Percentiles rank a stretch among this genome's conserved stretches.
Conservation (phyloP, 2,329 filamentous ascomycete genomes). For the Drechslerella coelobrocha region DNA sequence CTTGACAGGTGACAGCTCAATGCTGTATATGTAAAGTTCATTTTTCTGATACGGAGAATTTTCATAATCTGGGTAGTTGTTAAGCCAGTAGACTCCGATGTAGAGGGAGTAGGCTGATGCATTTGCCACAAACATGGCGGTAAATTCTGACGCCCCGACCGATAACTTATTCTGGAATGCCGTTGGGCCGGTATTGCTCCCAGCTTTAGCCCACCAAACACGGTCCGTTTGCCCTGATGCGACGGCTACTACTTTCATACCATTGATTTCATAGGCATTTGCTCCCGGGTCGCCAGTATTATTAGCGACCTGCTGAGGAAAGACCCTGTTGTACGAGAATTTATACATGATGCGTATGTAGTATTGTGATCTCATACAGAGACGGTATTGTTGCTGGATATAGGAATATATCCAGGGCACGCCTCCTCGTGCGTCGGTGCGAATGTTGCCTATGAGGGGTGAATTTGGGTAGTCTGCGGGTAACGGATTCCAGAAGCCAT, state of each 20-base stretch:
- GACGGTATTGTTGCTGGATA: not conserved
- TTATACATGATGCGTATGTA: constrained; percentile 22
- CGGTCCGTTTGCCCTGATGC: not conserved
- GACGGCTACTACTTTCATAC: not conserved
- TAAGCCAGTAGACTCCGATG: too few relatives aligned
- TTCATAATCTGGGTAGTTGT: too few relatives aligned
- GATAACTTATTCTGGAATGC: not conserved
- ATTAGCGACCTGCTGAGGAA: not conserved
- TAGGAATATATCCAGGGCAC: constrained; percentile 1
- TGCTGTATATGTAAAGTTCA: too few relatives aligned
- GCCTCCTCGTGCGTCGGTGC: not conserved
- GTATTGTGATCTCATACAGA: constrained; percentile 11
- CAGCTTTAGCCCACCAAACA: not conserved
- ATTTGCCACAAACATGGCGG: not conserved
- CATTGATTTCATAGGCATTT: not conserved
- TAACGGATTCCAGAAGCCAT: not conserved
- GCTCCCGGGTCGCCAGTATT: not conserved
- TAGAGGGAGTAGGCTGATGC: too few relatives aligned
- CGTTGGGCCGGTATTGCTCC: not conserved
- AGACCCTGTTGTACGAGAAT: not conserved
- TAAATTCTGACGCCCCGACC: not conserved
- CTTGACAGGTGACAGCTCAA: too few relatives aligned
- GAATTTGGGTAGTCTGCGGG: not conserved
- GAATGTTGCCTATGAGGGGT: not conserved
- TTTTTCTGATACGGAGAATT: too few relatives aligned